Percentiles rank a stretch among this genome's conserved stretches.
Evolutionary conservation across 2,329 filamentous ascomycete species (phyloP).

Genomic region (Furcasterigmium furcatum): DNA sequence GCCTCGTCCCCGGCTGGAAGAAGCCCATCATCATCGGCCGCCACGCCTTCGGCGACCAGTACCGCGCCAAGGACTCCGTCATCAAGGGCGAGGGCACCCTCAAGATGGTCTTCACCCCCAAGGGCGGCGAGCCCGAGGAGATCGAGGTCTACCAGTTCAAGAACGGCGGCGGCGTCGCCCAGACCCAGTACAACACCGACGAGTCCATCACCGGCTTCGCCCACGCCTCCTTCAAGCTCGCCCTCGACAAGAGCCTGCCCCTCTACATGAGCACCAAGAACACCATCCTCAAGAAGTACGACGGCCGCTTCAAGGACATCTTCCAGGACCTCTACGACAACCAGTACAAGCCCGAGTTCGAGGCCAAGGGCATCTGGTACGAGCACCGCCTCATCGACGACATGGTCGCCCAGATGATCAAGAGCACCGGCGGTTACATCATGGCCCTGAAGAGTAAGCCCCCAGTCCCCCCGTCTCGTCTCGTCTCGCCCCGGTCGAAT

Average conservation of each 20-base stretch:
- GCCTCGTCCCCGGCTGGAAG: constrained; percentile 95
- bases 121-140: constrained; percentile 74
- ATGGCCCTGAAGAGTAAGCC: constrained; percentile 97
- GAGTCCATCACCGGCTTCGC: constrained; percentile 95
- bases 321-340: constrained; percentile 96
- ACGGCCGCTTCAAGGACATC: constrained; percentile 98
- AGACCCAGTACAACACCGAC: constrained; percentile 98
- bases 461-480: too few relatives aligned
- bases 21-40: constrained; percentile 99
- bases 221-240: constrained; percentile 95
- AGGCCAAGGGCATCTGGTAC: constrained; percentile 94
- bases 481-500: too few relatives aligned
- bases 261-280: constrained; percentile 99
- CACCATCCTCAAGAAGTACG: constrained; percentile 98
- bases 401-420: constrained; percentile 99
- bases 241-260: constrained; percentile 81
- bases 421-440: constrained; percentile 92
- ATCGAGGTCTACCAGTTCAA: constrained; percentile 91
- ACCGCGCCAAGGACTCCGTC: constrained; percentile 91
- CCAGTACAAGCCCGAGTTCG: constrained; percentile 83
- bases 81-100: constrained; percentile 81
- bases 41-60: constrained; percentile 98
- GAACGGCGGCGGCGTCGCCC: constrained; percentile 76
- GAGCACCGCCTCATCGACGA: constrained; percentile 99
- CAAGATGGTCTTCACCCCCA: constrained; percentile 91